Evolutionary conservation across 495 filamentous ascomycete species (phyloP).

Genomic region (Talaromyces adpressus): DNA sequence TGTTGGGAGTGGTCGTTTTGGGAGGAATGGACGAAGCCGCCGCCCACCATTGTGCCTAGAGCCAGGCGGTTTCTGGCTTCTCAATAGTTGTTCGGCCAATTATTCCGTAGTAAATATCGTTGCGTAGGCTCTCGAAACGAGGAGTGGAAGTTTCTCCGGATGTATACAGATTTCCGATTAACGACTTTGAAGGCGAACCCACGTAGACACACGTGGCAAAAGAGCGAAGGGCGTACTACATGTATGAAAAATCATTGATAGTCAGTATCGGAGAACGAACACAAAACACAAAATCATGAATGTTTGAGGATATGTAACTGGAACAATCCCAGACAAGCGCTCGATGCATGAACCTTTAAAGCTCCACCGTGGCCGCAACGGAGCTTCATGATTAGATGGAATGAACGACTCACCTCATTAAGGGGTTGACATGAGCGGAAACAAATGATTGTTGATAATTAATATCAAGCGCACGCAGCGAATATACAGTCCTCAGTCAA

Average conservation of each 20-base stretch:
- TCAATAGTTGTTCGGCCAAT: neutral
- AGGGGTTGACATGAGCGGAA: neutral
- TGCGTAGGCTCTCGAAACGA: neutral
- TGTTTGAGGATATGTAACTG: neutral
- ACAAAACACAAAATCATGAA: neutral
- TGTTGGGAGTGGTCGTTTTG: slow-evolving; percentile 65
- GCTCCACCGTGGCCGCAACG: slow-evolving; percentile 10
- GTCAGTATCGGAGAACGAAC: neutral
- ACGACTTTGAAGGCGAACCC: neutral
- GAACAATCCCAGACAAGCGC: neutral
- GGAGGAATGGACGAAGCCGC: slow-evolving; percentile 32
- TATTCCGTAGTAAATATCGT: neutral
- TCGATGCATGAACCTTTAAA: neutral
- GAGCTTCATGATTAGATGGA: neutral
- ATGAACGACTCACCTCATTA: neutral
- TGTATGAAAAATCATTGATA: neutral
- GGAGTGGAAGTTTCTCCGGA: neutral
- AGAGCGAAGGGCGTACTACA: neutral
- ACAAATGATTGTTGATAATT: neutral
- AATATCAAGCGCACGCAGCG: neutral
- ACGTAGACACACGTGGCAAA: neutral
- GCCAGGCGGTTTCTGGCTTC: neutral
- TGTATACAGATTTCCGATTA: neutral
- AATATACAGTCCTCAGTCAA: neutral
- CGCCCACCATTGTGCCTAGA: slow-evolving; percentile 55